Conservation (phyloP, 208 protist genomes). For the Phytomonas serpens region DNA sequence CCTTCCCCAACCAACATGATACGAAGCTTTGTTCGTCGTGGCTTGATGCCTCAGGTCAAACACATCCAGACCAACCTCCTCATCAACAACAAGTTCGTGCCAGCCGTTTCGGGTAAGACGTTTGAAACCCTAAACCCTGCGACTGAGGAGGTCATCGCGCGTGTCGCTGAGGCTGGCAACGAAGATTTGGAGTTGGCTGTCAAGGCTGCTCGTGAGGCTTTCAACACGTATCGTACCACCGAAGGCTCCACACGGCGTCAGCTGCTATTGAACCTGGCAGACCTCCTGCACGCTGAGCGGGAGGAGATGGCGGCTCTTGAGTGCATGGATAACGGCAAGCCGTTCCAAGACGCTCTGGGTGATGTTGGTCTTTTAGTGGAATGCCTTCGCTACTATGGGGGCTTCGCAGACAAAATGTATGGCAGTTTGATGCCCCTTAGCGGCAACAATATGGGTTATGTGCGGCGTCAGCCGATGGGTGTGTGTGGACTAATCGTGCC, state of each 20-base stretch:
- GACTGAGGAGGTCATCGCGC: constrained; percentile 61
- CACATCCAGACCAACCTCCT: constrained; percentile 72
- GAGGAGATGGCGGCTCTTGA: constrained; percentile 77
- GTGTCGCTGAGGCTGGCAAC: constrained; percentile 66
- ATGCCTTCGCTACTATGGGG: constrained; percentile 83
- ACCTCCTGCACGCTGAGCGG: constrained; percentile 54
- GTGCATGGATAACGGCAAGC: constrained; percentile 88
- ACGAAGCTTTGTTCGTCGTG: neutral
- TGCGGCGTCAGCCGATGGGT: constrained; percentile 77
- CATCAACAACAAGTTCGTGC: constrained; percentile 84
- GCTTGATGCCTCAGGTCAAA: constrained; percentile 10
- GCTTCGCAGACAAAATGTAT: constrained; percentile 87
- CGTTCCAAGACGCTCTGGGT: constrained; percentile 28
- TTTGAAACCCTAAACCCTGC: constrained; percentile 74
- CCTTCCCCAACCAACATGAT: neutral
- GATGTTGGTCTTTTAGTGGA: constrained; percentile 58
- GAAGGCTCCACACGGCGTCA: constrained; percentile 41
- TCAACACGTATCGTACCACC: constrained; percentile 35
- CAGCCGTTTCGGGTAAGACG: constrained; percentile 49
- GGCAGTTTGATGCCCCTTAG: constrained; percentile 54
- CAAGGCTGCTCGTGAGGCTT: constrained; percentile 52
- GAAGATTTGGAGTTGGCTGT: constrained; percentile 84
- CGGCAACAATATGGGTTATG: constrained; percentile 55
- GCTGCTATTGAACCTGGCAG: constrained; percentile 65
- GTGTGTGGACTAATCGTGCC: constrained; percentile 83